Evolutionary conservation across 176 grass and related monocot genomes (phyloP).

Genomic region (Musa itinerans): DNA sequence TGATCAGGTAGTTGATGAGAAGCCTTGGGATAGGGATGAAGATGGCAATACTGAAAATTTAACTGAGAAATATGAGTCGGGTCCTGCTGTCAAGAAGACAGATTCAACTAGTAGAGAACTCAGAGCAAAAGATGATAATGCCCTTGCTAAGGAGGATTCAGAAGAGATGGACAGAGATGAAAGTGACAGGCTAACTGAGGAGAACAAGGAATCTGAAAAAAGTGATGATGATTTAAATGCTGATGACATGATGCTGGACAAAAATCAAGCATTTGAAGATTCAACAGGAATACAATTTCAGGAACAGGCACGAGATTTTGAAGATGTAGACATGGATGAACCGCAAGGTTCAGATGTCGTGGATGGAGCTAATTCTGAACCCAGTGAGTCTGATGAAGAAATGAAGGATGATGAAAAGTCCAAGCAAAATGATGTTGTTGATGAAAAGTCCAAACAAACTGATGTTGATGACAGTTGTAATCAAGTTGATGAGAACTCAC

Average conservation of each 20-base stretch:
- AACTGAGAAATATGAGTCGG: constrained; percentile 67
- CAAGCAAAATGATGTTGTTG: constrained; percentile 33
- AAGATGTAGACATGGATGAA: constrained; percentile 51
- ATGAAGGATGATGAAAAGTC: constrained; percentile 34
- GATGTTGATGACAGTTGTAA: constrained; percentile 33
- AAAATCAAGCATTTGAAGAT: constrained; percentile 78
- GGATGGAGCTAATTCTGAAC: constrained; percentile 34
- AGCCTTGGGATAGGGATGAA: constrained; percentile 72
- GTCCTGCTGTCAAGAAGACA: constrained; percentile 52
- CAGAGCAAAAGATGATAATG: constrained; percentile 79
- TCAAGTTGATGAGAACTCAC: constrained; percentile 31
- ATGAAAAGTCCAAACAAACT: constrained; percentile 28
- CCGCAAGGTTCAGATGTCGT: constrained; percentile 28
- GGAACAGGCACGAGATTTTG: constrained; percentile 43
- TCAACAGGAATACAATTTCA: constrained; percentile 45
- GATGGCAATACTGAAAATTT: constrained; percentile 58
- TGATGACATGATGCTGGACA: constrained; percentile 39
- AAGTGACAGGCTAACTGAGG: constrained; percentile 29
- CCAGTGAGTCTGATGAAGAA: constrained; percentile 30
- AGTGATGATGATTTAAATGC: constrained; percentile 27
- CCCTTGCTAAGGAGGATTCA: constrained; percentile 41
- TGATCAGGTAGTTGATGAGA: constrained; percentile 66
- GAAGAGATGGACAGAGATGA: constrained; percentile 48
- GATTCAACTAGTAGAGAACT: constrained; percentile 51
- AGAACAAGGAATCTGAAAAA: constrained; percentile 47